Base-by-base conservation (phyloP, 2,329 filamentous ascomycete genomes). In the Penicillium verrucosum region DNA sequence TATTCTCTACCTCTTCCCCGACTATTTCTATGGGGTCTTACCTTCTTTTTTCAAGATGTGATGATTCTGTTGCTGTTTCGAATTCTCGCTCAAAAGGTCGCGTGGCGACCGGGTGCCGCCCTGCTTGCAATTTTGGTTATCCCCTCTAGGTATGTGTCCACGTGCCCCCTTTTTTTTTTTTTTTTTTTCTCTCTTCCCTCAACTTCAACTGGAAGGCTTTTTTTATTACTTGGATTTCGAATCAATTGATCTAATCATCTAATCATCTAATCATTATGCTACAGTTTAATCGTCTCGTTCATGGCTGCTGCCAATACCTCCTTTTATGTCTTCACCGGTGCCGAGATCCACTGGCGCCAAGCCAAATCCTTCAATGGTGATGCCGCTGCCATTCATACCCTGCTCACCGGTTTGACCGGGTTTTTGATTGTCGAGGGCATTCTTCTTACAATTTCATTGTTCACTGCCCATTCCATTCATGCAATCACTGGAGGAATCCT, bases 331-430 rank as follows among this genome's bases (percentile, higher is more conserved):
- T 65, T 68, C 12, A 72, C 68, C 36, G 71, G 71, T 8, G 70
- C 71, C 29, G 71, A 73, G 57, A 73, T 73, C 40, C 71, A 73
- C 61, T 73, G 71, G 71, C 64, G 67, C 54, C 70, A 73, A 50
- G 68, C 69, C 40, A 66, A 63, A 30, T 62, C 65, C 30, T 72
- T 73, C 57, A 69, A 69, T 42, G 60, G 64, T 49, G 70, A 72
- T 52, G 68, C 71, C 2, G 70, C 70, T 8, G 69, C 70, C 25
- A 64, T 73, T 36, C 63, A 67, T 9, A 73, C 71, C 3, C 57
- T 73, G 0, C 59, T 73, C 14, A 66, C 70, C 8, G 71, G 71
- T 0, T 56, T 73, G 51, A 69, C 70, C 5, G 70, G 71, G 9
- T 71, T 72, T 36, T 41, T 73, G 4, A 65, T 73, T 30, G 68